phyloP scores from a whole-genome alignment of 106 monocot genomes.

The Dendrobium chrysotoxum region DNA sequence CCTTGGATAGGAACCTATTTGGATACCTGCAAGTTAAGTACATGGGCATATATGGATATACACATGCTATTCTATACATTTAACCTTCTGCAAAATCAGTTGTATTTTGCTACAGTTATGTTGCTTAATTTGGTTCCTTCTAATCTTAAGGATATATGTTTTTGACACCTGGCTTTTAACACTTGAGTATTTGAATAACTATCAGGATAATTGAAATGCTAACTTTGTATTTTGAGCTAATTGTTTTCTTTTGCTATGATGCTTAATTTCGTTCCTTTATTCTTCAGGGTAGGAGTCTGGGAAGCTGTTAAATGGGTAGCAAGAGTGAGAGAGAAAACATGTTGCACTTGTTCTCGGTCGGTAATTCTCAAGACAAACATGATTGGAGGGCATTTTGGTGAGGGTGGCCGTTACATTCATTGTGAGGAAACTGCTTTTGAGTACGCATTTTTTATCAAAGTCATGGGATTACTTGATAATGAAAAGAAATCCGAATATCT shows the following conservation, averaged over 20 bases:
- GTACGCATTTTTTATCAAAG: slow-evolving; percentile 86
- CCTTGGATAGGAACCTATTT: too few relatives aligned
- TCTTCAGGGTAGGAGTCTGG: slow-evolving; percentile 89
- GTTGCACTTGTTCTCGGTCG: slow-evolving; percentile 44
- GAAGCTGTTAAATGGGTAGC: slow-evolving; percentile 98
- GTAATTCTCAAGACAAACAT: slow-evolving; percentile 83
- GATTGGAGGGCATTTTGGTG: slow-evolving; percentile 83
- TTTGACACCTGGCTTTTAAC: too few relatives aligned
- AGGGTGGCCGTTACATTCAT: slow-evolving; percentile 72
- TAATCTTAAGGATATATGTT: too few relatives aligned
- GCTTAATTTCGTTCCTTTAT: neutral
- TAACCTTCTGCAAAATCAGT: too few relatives aligned
- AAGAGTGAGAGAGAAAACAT: slow-evolving; percentile 58
- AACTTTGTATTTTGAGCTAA: neutral
- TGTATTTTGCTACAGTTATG: too few relatives aligned
- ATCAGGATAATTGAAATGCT: too few relatives aligned
- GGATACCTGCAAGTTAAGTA: too few relatives aligned
- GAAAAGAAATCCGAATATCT: neutral
- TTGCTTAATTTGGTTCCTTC: too few relatives aligned
- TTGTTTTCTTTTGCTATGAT: neutral
- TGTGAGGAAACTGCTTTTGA: slow-evolving; percentile 80
- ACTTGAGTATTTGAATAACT: too few relatives aligned
- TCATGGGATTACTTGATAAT: slow-evolving; percentile 36
- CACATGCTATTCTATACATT: too few relatives aligned
- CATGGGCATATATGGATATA: too few relatives aligned